Evolutionary conservation across 1,139 yeast species (phyloP).

Genomic region (Sugiyamaella sp.): DNA sequence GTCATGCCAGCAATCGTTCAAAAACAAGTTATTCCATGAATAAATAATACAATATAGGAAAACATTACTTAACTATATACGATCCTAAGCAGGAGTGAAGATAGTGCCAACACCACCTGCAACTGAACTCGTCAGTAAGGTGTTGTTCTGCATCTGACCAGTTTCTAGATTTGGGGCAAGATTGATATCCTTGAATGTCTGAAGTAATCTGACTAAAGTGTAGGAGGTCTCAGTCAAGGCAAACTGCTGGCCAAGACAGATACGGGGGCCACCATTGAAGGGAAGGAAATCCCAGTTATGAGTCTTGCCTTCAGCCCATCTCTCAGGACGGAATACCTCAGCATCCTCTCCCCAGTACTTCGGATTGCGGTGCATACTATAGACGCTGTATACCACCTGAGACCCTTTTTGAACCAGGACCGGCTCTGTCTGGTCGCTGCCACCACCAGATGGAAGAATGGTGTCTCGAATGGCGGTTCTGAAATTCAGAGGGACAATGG

Average conservation of each 20-base stretch:
- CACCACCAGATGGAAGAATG: slow-evolving; percentile 47
- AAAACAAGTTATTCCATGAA: too few relatives aligned
- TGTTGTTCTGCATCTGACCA: slow-evolving; percentile 11
- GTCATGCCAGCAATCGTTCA: background rate
- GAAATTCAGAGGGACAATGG: slow-evolving; percentile 58
- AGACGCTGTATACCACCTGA: slow-evolving; percentile 45
- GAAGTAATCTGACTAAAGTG: slow-evolving; percentile 50
- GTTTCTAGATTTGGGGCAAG: slow-evolving; percentile 13
- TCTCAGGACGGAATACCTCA: slow-evolving; percentile 52
- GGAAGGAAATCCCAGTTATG: slow-evolving; percentile 42
- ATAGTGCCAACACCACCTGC: slow-evolving; percentile 22
- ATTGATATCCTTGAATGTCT: slow-evolving; percentile 36
- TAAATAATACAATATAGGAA: background rate
- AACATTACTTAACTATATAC: background rate
- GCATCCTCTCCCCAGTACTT: slow-evolving; percentile 42
- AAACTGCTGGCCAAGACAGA: slow-evolving; percentile 62
- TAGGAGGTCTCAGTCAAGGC: slow-evolving; percentile 60
- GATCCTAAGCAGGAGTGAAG: slow-evolving; percentile 18
- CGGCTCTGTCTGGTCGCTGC: slow-evolving; percentile 25
- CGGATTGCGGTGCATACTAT: slow-evolving; percentile 33
- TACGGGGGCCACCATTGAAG: slow-evolving; percentile 63
- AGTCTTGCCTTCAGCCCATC: slow-evolving; percentile 46
- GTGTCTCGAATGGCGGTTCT: slow-evolving; percentile 53
- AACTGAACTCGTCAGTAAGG: slow-evolving; percentile 23
- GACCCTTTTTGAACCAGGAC: slow-evolving; percentile 43